Evolutionary conservation across 169 alveolate genomes (phyloP).

Genomic region (Babesia caballi): DNA sequence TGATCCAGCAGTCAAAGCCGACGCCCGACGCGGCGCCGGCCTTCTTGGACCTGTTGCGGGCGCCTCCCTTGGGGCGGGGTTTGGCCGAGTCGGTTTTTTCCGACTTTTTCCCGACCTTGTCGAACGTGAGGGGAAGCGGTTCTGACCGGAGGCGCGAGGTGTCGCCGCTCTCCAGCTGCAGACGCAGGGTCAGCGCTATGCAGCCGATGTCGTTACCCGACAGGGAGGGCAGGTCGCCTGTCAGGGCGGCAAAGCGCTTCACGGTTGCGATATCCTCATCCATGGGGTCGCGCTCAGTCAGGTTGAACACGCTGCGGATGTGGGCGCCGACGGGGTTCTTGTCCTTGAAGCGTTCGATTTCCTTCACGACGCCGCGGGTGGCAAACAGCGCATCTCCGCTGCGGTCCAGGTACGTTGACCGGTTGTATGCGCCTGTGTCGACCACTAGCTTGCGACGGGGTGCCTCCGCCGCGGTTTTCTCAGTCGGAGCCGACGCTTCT

Average conservation of each 20-base stretch:
- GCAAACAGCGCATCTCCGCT: constrained; percentile 48
- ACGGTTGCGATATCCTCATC: constrained; percentile 78
- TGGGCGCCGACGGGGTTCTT: constrained; percentile 45
- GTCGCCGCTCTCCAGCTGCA: constrained; percentile 79
- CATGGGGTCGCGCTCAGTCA: constrained; percentile 68
- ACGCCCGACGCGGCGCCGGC: constrained; percentile 25
- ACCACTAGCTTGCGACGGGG: constrained; percentile 35
- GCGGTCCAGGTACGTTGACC: constrained; percentile 57
- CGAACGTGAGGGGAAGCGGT: constrained; percentile 55
- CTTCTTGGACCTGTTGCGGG: constrained; percentile 19
- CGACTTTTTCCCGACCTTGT: background rate
- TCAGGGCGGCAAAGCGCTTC: constrained; percentile 78
- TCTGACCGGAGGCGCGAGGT: constrained; percentile 60
- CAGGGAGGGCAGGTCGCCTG: constrained; percentile 84
- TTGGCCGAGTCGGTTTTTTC: background rate
- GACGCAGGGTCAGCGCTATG: constrained; percentile 81
- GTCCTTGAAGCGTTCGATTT: constrained; percentile 47
- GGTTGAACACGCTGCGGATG: constrained; percentile 48
- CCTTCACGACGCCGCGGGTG: constrained; percentile 54
- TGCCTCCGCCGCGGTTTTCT: background rate
- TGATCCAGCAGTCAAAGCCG: constrained; percentile 75
- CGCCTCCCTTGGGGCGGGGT: constrained; percentile 5
- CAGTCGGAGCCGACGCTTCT: background rate
- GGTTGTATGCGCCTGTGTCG: constrained; percentile 67
- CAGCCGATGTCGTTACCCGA: constrained; percentile 82